Evolutionary conservation across 129 eudicot genomes (phyloP), one percentile per base, ranked within the genome.

Genomic region (Flaveria trinervia): DNA sequence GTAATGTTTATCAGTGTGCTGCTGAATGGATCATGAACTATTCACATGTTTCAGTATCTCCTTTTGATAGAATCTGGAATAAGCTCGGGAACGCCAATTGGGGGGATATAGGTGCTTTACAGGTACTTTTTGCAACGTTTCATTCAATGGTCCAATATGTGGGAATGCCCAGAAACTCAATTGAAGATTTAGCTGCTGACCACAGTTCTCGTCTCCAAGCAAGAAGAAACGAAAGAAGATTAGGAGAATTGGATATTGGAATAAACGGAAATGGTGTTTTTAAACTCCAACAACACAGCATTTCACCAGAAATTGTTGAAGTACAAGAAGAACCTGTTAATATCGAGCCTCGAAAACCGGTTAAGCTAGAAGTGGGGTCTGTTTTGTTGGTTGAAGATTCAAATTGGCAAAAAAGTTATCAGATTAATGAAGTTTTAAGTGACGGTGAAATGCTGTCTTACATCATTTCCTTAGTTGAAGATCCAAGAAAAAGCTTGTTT

Each of bases 141-240:
- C 96, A 94, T 73, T 89, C 97, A 44, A 87, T 94, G 79, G 66
- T 81, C 49, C 96, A 94, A 46, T 89, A 74, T 74, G 92, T 82
- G 16, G 99, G 99, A 61, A 51, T 70, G 77, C 97, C 99, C 12
- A 88, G 83, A 61, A 87, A 84, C 59, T 84, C 97, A 10, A 79
- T 94, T 56, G 99, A 94, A 86, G 99, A 94, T 80, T 82, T 94
- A 77, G 99, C 99, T 16, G 99, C 97, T 20, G 99, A 94, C 76
- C 99, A 94, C 71, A 87, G 93, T 41, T 87, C 97, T 68, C 99
- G 99, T 60, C 90, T 94, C 76, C 99, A 94, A 70, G 69, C 86
- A 16, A 87, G 99, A 81, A 86, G 97, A 75, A 85, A 74, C 26
- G 96, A 91, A 75, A 91, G 97, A 75, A 96, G 83, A 41, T 76